Evolutionary conservation across 768 basidiomycete species (phyloP).

Genomic region (Serendipita sp.): DNA sequence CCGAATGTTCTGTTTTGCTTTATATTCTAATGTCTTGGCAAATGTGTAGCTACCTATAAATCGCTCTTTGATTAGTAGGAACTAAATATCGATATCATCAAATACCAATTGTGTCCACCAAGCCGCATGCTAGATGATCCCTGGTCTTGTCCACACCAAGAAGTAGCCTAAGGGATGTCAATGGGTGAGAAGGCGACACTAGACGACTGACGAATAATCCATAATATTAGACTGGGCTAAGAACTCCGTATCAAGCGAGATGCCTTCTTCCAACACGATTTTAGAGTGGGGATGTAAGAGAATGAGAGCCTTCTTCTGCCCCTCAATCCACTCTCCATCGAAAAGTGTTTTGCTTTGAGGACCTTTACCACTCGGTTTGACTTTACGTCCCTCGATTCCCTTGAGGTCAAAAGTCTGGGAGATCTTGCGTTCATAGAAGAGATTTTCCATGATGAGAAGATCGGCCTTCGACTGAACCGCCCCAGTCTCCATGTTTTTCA

Average conservation of each 20-base stretch:
- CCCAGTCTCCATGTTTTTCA: conserved; percentile 56
- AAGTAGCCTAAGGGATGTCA: conserved; percentile 31
- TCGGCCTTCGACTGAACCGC: conserved; percentile 50
- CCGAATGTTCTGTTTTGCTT: conserved; percentile 62
- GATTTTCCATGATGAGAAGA: conserved; percentile 71
- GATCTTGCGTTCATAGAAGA: conserved; percentile 57
- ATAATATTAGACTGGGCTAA: conserved; percentile 63
- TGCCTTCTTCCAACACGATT: conserved; percentile 48
- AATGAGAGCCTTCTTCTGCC: conserved; percentile 44
- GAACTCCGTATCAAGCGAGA: conserved; percentile 57
- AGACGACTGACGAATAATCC: conserved; percentile 57
- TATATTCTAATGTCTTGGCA: conserved; percentile 73
- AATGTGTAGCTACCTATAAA: conserved; percentile 61
- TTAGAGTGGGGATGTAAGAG: conserved; percentile 60
- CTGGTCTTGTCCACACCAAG: conserved; percentile 52
- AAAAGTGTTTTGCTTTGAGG: conserved; percentile 43
- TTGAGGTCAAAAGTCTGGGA: conserved; percentile 66
- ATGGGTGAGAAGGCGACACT: neutral
- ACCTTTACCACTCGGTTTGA: conserved; percentile 31
- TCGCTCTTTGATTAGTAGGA: neutral
- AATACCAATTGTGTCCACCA: conserved; percentile 69
- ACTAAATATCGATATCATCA: neutral
- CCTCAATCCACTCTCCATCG: conserved; percentile 74
- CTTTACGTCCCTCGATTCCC: conserved; percentile 63
- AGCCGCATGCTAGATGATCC: conserved; percentile 56